A percentile compares a stretch with the other conserved stretches of the same genome.
Evolutionary conservation across 2,329 filamentous ascomycete species (phyloP).

Genomic region (Verruconis gallopava): DNA sequence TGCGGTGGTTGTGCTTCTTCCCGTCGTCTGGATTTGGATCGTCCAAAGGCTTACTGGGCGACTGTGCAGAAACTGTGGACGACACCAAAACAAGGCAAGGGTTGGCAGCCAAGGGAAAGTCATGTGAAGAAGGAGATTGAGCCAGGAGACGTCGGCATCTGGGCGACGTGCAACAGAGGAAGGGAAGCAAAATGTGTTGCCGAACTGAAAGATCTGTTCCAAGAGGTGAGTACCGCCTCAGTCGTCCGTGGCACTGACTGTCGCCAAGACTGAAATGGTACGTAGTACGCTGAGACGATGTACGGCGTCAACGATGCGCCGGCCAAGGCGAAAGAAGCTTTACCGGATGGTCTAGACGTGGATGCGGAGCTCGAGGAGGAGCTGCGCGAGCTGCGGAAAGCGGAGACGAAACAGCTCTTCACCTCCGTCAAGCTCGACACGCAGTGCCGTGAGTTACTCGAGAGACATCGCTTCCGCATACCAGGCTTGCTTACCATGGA

Average conservation of each 20-base stretch:
- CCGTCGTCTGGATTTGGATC: too few species aligned
- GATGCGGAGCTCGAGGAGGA: conserved; percentile 61
- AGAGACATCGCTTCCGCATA: conserved; percentile 34
- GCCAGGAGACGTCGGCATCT: conserved; percentile 60
- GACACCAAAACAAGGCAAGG: conserved; percentile 17
- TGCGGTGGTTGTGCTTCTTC: too few species aligned
- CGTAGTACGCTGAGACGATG: conserved; percentile 51
- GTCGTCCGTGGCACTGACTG: not conserved
- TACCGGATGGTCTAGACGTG: conserved; percentile 41
- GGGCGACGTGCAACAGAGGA: conserved; percentile 62
- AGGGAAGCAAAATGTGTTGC: conserved; percentile 57
- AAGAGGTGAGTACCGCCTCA: conserved; percentile 39
- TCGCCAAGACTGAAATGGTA: conserved; percentile 1
- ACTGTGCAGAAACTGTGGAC: conserved; percentile 22
- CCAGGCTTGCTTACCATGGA: conserved; percentile 20
- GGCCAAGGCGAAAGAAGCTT: conserved; percentile 28
- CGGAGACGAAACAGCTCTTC: conserved; percentile 36
- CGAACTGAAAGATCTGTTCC: conserved; percentile 54
- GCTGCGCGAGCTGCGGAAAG: conserved; percentile 48
- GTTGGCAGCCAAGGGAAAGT: not conserved
- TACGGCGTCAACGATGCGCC: conserved; percentile 27
- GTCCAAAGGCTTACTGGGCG: not conserved
- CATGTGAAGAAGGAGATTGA: conserved; percentile 35
- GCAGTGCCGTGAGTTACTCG: conserved; percentile 35
- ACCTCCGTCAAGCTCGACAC: conserved; percentile 41